Evolutionary conservation across 2,329 filamentous ascomycete genomes (phyloP).

Genomic region (Zalaria obscura): DNA sequence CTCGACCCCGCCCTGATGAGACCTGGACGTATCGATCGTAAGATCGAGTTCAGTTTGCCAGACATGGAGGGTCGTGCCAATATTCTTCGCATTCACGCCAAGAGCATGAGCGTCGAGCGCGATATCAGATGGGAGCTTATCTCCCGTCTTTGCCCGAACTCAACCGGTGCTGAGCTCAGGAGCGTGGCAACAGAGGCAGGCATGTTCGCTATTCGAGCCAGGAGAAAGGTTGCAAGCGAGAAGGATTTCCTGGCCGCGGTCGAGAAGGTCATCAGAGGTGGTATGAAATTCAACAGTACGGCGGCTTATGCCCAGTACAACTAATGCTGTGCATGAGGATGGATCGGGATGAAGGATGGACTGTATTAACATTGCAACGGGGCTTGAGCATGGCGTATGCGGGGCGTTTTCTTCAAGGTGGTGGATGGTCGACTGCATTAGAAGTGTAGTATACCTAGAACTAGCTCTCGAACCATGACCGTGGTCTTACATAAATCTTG

Average conservation of each 20-base stretch:
- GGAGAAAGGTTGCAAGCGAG: conserved; percentile 95
- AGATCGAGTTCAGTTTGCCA: conserved; percentile 96
- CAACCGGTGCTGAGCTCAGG: conserved; percentile 87
- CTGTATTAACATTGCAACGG: not conserved
- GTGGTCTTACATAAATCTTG: too few relatives aligned
- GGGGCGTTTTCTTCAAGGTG: not conserved
- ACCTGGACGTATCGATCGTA: conserved; percentile 92
- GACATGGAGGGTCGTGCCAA: conserved; percentile 96
- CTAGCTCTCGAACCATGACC: too few relatives aligned
- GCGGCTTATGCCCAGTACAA: conserved; percentile 99
- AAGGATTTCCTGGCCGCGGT: conserved; percentile 97
- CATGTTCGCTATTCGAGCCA: conserved; percentile 91
- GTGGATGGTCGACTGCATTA: not conserved
- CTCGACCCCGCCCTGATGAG: conserved; percentile 95
- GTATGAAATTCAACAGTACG: conserved; percentile 98
- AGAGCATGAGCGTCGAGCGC: conserved; percentile 98
- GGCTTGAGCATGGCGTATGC: not conserved
- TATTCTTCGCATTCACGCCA: conserved; percentile 95
- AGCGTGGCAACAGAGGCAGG: conserved; percentile 96
- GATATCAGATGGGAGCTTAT: conserved; percentile 99
- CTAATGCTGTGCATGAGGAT: conserved; percentile 34
- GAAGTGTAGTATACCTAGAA: not conserved
- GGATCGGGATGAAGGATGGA: not conserved
- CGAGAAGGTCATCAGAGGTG: conserved; percentile 99
- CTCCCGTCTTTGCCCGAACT: conserved; percentile 90